Conservation (phyloP, 805 yeast genomes). For the Kluyveromyces dobzhanskii region DNA sequence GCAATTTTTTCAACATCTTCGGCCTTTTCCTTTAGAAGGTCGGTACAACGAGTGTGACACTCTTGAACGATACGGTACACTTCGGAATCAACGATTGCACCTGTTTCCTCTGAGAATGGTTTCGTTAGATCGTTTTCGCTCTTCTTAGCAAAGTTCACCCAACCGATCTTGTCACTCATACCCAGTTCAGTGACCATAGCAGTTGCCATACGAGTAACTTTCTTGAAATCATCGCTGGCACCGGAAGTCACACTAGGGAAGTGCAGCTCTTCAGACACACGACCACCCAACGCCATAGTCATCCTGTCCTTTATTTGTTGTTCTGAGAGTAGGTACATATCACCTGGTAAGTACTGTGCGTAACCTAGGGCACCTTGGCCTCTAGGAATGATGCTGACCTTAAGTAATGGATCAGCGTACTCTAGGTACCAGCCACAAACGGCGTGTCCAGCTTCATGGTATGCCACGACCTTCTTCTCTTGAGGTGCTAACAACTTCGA, state of each 20-base stretch:
- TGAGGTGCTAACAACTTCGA: slow-evolving; percentile 69
- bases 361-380: slow-evolving; percentile 95
- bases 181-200: slow-evolving; percentile 85
- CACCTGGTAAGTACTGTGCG: slow-evolving; percentile 90
- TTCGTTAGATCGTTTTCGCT: slow-evolving; percentile 65
- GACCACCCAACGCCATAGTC: slow-evolving; percentile 92
- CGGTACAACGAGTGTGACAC: slow-evolving; percentile 63
- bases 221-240: slow-evolving; percentile 87
- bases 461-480: slow-evolving; percentile 81
- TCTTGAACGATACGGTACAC: slow-evolving; percentile 69
- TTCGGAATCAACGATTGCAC: slow-evolving; percentile 71
- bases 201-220: slow-evolving; percentile 81
- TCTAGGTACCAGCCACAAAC: slow-evolving; percentile 89
- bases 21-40: slow-evolving; percentile 60
- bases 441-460: slow-evolving; percentile 96
- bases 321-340: slow-evolving; percentile 67
- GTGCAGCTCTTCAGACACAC: slow-evolving; percentile 86
- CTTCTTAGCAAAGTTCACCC: slow-evolving; percentile 55
- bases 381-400: slow-evolving; percentile 91
- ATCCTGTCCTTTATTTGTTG: slow-evolving; percentile 75
- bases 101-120: slow-evolving; percentile 86
- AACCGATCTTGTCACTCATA: slow-evolving; percentile 78
- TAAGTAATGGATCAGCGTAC: slow-evolving; percentile 83
- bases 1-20: slow-evolving; percentile 80
- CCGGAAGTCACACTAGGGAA: slow-evolving; percentile 85